Base-by-base conservation (phyloP, 257 asterid species). In the Solanum peruvianum region DNA sequence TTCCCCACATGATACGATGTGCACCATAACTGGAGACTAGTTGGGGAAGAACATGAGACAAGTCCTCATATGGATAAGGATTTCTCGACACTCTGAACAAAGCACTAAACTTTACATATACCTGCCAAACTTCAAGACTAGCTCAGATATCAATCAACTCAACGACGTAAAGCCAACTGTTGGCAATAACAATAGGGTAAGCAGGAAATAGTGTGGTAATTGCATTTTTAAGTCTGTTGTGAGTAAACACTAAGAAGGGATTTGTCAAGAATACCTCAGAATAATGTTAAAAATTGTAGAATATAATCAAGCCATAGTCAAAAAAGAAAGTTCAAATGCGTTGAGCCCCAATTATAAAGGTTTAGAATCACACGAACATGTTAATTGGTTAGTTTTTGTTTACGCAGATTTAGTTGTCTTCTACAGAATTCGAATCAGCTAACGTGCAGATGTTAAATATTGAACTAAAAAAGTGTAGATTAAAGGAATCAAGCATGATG, bases 1-100 rank as follows among this genome's bases (percentile, higher is more conserved):
- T 95, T 93, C 98, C 98, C 98, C 98, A 96, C 98, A 96, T 94
- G 87, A 94, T 83, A 45, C 93, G 94, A 88, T 92, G 91, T 83
- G 97, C 98, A 37, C 98, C 98, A 77, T 91, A 94, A 90, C 94
- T 89, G 73, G 96, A 90, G 87, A 94, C 94, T 33, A 93, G 37
- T 85, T 88, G 90, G 11, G 93, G 88, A 52, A 94, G 90, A 86
- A 92, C 77, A 44, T 87, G 83, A 25, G 92, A 88, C 80, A 94
- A 86, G 89, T 95, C 98, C 75, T 92, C 92, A 56, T 87, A 95
- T 1, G 98, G 98, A 88, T 90, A 91, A 18, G 92, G 89, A 64
- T 88, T 83, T 93, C 96, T 94, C 1, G 98, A 95, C 86, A 94
- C 93, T 88, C 99, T 91, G 90, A 95, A 94, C 27, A 95, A 91